Evolutionary conservation across 768 basidiomycete species (phyloP), one percentile per base, ranked within the genome.

Genomic region (Gloeopeniophorella convolvens): DNA sequence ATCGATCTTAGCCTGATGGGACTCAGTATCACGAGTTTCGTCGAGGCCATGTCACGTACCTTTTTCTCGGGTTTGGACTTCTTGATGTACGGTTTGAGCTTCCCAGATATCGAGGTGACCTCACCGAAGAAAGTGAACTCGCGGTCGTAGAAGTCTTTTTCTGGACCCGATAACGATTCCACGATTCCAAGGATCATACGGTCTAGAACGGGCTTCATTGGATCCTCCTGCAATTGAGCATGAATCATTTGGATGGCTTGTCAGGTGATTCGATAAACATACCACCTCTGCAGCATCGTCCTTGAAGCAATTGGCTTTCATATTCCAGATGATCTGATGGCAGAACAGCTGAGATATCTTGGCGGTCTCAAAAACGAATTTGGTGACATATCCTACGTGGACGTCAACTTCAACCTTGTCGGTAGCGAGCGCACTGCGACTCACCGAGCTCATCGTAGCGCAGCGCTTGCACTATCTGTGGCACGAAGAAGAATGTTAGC

Each of bases 311-410:
- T 99, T 99, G 4, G 96, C 96, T 62, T 95, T 95, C 96, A 98
- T 98, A 65, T 98, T 99, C 96, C 96, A 99, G 55, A 99, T 90
- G 56, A 98, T 98, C 70, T 99, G 96, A 64, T 99, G 96, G 63
- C 96, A 99, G 72, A 99, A 99, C 20, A 92, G 68, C 64, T 95
- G 94, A 2, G 95, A 98, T 45, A 98, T 91, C 69, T 90, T 95
- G 6, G 95, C 86, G 0, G 94, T 96, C 70, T 98, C 94, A 57
- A 93, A 92, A 59, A 98, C 90, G 75, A 97, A 99, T 18, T 83
- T 82, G 50, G 86, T 80, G 24, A 98, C 91, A 67, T 98, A 98
- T 15, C 90, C 95, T 94, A 44, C 6, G 12, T 20, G 50, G 5
- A 36, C 24, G 3, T 41, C 39, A 46, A 8, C 20, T 18, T 47